Base-by-base conservation (phyloP, 2,329 filamentous ascomycete species). In the Colletotrichum sp. region DNA sequence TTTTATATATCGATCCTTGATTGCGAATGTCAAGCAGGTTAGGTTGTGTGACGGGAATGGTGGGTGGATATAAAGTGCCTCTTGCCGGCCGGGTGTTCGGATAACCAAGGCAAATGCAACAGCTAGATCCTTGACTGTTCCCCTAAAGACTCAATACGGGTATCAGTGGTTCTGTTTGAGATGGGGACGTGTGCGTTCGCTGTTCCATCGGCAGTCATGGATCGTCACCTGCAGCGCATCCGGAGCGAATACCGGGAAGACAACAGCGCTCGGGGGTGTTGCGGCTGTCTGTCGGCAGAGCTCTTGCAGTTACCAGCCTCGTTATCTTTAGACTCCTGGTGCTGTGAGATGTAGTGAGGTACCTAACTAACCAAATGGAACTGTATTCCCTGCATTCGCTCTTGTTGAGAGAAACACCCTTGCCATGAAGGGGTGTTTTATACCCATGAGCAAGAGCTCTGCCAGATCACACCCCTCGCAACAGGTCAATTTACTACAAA, bases 121-220 rank as follows among this genome's bases (percentile, higher is more conserved):
- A 47, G 12, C 5, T 6, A 18, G 0, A 1, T 18, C 0, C 5
- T 27, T 2, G 24, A 27, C 3, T 27, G 24, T 27, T 27, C 24
- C 5, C 24, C 24, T 27, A 27, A 27, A 6, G 24, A 27, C 24
- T 27, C 24, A 27, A 27, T 6, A 4, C 24, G 24, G 24, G 24
- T 27, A 27, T 27, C 24, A 27, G 24, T 27, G 24, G 24, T 27
- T 27, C 5, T 27, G 24, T 27, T 27, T 27, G 24, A 27, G 24
- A 27, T 6, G 24, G 24, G 24, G 24, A 6, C 24, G 24, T 27
- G 24, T 27, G 24, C 24, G 24, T 5, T 27, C 5, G 24, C 24
- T 27, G 24, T 27, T 27, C 24, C 24, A 27, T 27, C 24, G 24
- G 24, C 24, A 6, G 24, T 27, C 24, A 27, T 27, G 24, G 24